Conservation (phyloP, 2,329 filamentous ascomycete species). For the Curvularia spicifera region DNA sequence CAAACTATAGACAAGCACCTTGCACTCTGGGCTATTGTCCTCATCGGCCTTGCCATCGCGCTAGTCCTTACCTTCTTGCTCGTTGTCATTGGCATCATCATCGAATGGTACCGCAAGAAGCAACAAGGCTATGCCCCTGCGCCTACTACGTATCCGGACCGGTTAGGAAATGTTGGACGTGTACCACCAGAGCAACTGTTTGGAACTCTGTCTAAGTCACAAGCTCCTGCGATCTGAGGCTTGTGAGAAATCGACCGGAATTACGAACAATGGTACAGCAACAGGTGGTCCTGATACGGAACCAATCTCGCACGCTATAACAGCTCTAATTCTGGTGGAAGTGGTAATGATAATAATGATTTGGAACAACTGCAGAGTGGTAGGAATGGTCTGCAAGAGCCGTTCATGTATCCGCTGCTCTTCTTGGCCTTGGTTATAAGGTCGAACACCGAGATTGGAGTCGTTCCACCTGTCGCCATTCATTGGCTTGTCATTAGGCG, state of each 20-base stretch:
- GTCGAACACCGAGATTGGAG: neutral
- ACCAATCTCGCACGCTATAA: neutral
- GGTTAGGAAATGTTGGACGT: constrained; percentile 56
- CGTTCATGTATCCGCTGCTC: neutral
- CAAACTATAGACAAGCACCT: constrained; percentile 60
- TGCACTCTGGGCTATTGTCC: constrained; percentile 76
- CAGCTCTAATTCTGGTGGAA: constrained; percentile 3
- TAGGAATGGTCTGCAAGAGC: neutral
- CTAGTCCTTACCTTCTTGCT: constrained; percentile 79
- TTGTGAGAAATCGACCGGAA: neutral
- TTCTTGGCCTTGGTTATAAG: neutral
- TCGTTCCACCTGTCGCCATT: neutral
- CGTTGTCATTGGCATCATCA: constrained; percentile 74
- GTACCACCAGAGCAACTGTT: constrained; percentile 58
- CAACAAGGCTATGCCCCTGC: constrained; percentile 82
- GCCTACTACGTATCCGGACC: constrained; percentile 62
- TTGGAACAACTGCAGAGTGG: neutral
- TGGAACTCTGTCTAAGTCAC: constrained; percentile 43
- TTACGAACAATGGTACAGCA: neutral
- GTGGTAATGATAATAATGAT: constrained; percentile 3
- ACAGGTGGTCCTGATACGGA: neutral
- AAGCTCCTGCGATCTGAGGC: constrained; percentile 42
- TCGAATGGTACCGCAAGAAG: constrained; percentile 78
- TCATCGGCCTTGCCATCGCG: constrained; percentile 80
- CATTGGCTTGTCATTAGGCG: neutral